A percentile compares a stretch with the other conserved stretches of the same genome.
These are phyloP conservation scores for Ailanthus altissimus DNA, from an alignment of 345 rosid species.

Conservation along the genomic window DNA sequence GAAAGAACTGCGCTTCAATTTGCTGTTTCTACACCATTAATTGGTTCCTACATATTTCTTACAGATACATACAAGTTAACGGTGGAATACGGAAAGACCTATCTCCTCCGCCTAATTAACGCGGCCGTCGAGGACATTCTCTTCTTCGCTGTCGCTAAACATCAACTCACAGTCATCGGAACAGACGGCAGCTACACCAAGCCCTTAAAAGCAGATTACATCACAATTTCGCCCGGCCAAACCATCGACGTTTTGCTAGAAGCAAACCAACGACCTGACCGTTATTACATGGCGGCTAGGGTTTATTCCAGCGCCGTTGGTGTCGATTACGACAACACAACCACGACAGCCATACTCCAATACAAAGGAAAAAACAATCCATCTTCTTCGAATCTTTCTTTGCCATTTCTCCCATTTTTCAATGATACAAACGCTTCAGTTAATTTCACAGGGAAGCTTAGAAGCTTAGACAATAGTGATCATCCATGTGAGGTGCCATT, in stretches of 20 bases:
- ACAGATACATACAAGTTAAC: conserved; percentile 38
- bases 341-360: conserved; percentile 23
- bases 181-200: conserved; percentile 33
- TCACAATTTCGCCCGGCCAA: conserved; percentile 27
- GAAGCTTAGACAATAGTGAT: conserved; percentile 8
- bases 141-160: conserved; percentile 42
- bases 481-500: conserved; percentile 7
- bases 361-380: conserved; percentile 2
- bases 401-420: conserved; percentile 3
- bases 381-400: neutral
- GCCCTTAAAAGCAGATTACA: conserved; percentile 17
- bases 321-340: conserved; percentile 25
- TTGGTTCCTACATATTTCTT: neutral
- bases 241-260: conserved; percentile 28
- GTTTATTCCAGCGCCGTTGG: conserved; percentile 16
- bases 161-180: conserved; percentile 43
- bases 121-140: conserved; percentile 29
- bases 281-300: conserved; percentile 27
- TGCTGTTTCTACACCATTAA: conserved; percentile 9
- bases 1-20: no score
- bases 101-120: conserved; percentile 29
- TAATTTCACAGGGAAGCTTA: neutral
- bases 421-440: conserved; percentile 13
- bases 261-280: conserved; percentile 19
- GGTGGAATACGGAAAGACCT: conserved; percentile 36